Conservation (phyloP, 768 basidiomycete species). For the Naganishia vaughanmartiniae region DNA sequence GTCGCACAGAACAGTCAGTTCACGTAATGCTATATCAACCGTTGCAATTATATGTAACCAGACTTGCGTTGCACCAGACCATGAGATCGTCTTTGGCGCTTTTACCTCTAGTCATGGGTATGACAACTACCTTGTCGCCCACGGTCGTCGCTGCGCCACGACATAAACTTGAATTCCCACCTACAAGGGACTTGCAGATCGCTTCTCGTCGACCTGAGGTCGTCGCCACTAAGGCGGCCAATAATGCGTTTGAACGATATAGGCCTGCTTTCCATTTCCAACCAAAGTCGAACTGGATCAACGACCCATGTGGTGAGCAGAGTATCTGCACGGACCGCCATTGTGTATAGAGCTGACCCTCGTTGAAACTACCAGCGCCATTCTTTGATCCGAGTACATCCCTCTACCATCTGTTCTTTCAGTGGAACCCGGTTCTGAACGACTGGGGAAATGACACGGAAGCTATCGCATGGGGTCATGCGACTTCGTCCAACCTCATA, state of each 20-base stretch:
- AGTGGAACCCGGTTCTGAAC: conserved; percentile 10
- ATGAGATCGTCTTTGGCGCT: background rate
- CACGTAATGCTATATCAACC: background rate
- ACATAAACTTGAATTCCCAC: background rate
- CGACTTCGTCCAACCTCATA: conserved; percentile 8
- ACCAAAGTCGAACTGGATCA: conserved; percentile 19
- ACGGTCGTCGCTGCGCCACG: background rate
- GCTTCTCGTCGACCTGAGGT: conserved; percentile 7
- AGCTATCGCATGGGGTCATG: conserved; percentile 12
- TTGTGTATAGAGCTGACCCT: background rate
- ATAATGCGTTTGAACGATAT: background rate
- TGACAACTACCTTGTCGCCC: conserved; percentile 7
- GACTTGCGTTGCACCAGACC: background rate
- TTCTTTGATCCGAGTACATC: conserved; percentile 18
- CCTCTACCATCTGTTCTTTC: conserved; percentile 21
- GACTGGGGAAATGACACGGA: conserved; percentile 20
- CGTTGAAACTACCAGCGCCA: background rate
- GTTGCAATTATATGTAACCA: background rate
- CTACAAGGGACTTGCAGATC: background rate
- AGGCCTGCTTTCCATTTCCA: conserved; percentile 10
- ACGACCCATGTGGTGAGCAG: conserved; percentile 14
- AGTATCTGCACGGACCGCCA: no score
- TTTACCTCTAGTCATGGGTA: background rate
- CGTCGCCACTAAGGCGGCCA: background rate
- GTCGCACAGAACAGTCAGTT: background rate